phyloP scores from a whole-genome alignment of 495 filamentous ascomycete species.

The Thermothielavioides terrestris region DNA sequence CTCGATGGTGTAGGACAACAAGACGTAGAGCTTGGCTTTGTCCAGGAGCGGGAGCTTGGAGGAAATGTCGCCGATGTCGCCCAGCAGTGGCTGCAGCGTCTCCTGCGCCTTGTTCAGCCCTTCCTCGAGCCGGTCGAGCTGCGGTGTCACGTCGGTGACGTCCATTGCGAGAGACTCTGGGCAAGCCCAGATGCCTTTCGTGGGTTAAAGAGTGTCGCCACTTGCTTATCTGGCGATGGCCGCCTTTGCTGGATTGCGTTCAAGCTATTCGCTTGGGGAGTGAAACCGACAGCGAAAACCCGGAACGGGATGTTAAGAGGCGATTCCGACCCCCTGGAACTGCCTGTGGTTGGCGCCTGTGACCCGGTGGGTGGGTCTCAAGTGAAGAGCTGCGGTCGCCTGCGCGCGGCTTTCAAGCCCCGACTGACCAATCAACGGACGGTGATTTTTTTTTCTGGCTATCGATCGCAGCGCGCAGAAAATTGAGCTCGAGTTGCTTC shows the following conservation, averaged over 20 bases:
- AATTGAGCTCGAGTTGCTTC: background rate
- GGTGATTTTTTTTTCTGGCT: constrained; percentile 2
- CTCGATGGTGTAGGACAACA: constrained; percentile 78
- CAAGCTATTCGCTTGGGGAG: background rate
- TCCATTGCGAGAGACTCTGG: constrained; percentile 33
- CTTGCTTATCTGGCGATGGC: background rate
- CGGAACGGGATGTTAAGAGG: background rate
- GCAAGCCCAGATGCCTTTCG: too few species aligned
- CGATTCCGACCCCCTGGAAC: background rate
- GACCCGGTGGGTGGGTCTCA: background rate
- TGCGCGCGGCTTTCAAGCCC: background rate
- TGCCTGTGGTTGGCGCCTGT: background rate
- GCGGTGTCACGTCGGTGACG: constrained; percentile 35
- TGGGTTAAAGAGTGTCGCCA: too few species aligned
- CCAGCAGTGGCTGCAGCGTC: constrained; percentile 56
- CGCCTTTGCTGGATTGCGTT: background rate
- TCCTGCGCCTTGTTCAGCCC: constrained; percentile 70
- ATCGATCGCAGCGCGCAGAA: background rate
- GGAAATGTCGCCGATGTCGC: constrained; percentile 54
- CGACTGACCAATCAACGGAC: background rate
- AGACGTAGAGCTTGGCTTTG: constrained; percentile 83
- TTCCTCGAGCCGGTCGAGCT: constrained; percentile 64
- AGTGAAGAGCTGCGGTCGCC: background rate
- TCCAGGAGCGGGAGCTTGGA: constrained; percentile 82
- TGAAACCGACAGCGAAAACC: background rate